Conservation (phyloP, 2,329 filamentous ascomycete genomes). For the Blumeria graminis region DNA sequence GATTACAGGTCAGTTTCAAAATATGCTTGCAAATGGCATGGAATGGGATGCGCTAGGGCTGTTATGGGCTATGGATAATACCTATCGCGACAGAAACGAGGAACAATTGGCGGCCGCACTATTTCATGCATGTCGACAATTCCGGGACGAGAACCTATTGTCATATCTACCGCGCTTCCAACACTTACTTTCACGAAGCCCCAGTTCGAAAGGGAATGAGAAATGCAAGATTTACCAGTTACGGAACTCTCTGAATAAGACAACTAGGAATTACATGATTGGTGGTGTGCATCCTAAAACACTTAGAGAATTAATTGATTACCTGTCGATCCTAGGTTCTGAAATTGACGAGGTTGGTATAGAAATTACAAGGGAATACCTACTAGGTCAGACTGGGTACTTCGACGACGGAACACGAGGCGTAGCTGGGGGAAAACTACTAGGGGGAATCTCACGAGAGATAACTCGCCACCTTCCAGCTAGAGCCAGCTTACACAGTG, state of each 20-base stretch:
- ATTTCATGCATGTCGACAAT: not conserved
- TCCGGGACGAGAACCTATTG: not conserved
- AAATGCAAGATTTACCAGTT: not conserved
- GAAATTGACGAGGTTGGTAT: not conserved
- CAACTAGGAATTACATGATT: not conserved
- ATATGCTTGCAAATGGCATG: not conserved
- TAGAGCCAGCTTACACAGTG: not conserved
- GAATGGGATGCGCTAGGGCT: not conserved
- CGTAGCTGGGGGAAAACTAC: not conserved
- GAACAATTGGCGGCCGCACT: not conserved
- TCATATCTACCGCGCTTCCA: not conserved
- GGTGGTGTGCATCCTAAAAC: not conserved
- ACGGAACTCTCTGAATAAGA: not conserved
- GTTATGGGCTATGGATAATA: not conserved
- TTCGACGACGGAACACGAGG: not conserved
- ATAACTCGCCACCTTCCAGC: too few species aligned
- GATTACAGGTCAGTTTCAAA: not conserved
- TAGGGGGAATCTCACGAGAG: not conserved
- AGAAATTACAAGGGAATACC: not conserved
- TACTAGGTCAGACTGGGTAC: not conserved
- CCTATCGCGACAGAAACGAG: not conserved
- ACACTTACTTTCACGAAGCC: not conserved
- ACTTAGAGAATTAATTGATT: not conserved
- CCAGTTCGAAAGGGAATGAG: not conserved
- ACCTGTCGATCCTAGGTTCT: not conserved